phyloP scores from a whole-genome alignment of 1,284 basidiomycete genomes.

The Vanrija pseudolonga region DNA sequence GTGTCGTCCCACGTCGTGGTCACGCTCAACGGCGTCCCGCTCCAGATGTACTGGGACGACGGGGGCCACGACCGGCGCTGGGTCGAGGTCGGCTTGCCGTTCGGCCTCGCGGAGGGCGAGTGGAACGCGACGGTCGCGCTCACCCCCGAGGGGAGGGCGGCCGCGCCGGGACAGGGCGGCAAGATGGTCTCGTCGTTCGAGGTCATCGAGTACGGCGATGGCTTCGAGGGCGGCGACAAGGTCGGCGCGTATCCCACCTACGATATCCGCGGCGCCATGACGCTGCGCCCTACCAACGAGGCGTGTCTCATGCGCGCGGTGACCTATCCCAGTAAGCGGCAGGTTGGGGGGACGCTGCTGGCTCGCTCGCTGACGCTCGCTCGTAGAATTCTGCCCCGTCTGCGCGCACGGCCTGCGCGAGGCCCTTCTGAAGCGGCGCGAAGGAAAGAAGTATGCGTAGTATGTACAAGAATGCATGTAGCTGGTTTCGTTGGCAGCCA shows the following conservation, averaged over 20 bases:
- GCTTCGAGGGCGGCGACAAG: constrained; percentile 44
- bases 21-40: constrained; percentile 55
- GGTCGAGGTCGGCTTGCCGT: constrained; percentile 34
- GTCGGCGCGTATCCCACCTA: constrained; percentile 74
- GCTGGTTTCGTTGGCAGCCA: too few species aligned
- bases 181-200: constrained; percentile 66
- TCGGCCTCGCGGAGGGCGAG: constrained; percentile 53
- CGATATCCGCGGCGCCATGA: constrained; percentile 28
- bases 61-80: constrained; percentile 45
- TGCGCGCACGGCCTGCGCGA: constrained; percentile 62
- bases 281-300: constrained; percentile 61
- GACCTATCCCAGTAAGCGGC: constrained; percentile 44
- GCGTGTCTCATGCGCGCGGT: constrained; percentile 78
- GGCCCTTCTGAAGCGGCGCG: constrained; percentile 51
- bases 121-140: constrained; percentile 58
- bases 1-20: constrained; percentile 57
- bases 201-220: constrained; percentile 69
- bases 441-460: constrained; percentile 2
- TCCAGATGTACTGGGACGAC: constrained; percentile 25
- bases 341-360: background rate
- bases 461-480: background rate
- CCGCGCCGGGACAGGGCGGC: constrained; percentile 56
- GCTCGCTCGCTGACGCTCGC: background rate
- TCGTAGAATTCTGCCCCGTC: constrained; percentile 66
- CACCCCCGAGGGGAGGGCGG: constrained; percentile 55